Evolutionary conservation across 768 basidiomycete genomes (phyloP).

Genomic region (Lactifluus echinatus): DNA sequence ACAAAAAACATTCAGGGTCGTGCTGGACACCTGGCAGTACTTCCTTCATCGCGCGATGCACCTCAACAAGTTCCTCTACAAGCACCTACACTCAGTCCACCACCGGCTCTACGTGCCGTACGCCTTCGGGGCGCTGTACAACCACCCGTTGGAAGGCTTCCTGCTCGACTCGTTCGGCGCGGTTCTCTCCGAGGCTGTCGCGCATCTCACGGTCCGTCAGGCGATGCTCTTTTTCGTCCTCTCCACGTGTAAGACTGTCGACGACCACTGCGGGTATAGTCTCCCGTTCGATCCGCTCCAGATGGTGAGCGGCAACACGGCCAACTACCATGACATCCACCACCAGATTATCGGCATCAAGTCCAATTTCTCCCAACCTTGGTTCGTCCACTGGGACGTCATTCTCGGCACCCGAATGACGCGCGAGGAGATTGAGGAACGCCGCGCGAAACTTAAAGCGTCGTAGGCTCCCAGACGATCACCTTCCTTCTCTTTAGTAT

Average conservation of each 20-base stretch:
- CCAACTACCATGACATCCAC: conserved; percentile 97
- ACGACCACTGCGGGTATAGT: conserved; percentile 89
- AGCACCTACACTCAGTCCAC: conserved; percentile 86
- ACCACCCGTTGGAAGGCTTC: conserved; percentile 93
- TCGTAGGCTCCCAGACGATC: not conserved
- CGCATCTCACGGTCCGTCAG: conserved; percentile 71
- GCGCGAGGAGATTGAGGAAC: conserved; percentile 50
- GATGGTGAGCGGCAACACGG: conserved; percentile 76
- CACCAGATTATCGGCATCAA: conserved; percentile 92
- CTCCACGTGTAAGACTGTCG: conserved; percentile 87
- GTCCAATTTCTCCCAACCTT: conserved; percentile 92
- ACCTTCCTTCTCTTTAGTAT: not conserved
- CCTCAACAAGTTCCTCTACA: conserved; percentile 82
- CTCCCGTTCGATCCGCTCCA: conserved; percentile 92
- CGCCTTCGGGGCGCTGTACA: conserved; percentile 94
- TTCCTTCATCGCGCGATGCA: conserved; percentile 92
- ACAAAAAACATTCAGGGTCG: conserved; percentile 45
- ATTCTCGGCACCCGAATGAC: conserved; percentile 82
- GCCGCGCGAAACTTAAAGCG: conserved; percentile 23
- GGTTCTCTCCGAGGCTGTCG: conserved; percentile 58
- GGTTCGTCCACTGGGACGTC: conserved; percentile 91
- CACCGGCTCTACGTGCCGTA: conserved; percentile 96
- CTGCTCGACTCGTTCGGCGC: conserved; percentile 81
- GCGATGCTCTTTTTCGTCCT: conserved; percentile 75
- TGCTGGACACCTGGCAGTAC: conserved; percentile 98